phyloP scores from a whole-genome alignment of 2,329 filamentous ascomycete species.

The Sodiomyces alkalinus region DNA sequence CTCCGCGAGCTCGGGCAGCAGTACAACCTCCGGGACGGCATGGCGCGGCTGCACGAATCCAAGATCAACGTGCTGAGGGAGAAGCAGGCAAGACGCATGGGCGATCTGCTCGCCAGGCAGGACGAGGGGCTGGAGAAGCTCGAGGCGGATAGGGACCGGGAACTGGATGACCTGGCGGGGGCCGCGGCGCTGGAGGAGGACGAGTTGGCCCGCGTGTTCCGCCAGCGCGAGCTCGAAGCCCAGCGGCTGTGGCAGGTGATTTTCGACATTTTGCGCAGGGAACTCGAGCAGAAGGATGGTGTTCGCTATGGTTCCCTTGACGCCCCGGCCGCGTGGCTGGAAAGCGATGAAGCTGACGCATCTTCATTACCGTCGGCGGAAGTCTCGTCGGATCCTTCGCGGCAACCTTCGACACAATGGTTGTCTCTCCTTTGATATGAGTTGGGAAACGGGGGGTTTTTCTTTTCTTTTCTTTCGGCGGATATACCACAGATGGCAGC shows the following conservation, averaged over 20 bases:
- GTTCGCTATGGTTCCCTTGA: conserved; percentile 24
- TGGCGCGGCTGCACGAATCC: conserved; percentile 41
- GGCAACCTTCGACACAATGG: no score
- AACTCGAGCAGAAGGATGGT: conserved; percentile 30
- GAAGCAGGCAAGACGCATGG: conserved; percentile 44
- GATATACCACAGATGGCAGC: no score
- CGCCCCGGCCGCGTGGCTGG: conserved; percentile 25
- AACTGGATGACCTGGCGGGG: conserved; percentile 31
- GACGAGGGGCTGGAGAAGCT: conserved; percentile 33
- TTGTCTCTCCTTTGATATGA: no score
- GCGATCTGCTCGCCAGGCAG: conserved; percentile 40
- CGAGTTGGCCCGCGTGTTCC: conserved; percentile 26
- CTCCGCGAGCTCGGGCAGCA: conserved; percentile 43
- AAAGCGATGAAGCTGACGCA: conserved; percentile 7
- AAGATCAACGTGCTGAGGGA: conserved; percentile 53
- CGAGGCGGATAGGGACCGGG: conserved; percentile 27
- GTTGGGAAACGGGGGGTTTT: no score
- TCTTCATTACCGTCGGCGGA: not conserved
- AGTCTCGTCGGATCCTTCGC: not conserved
- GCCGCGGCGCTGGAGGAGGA: conserved; percentile 35
- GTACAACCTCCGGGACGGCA: conserved; percentile 43
- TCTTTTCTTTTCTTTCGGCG: no score
- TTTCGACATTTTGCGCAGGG: conserved; percentile 36
- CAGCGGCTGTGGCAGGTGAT: conserved; percentile 35
- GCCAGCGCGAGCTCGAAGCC: conserved; percentile 26